Base-by-base conservation (phyloP, 441 rosid species). In the Croton setiger region DNA sequence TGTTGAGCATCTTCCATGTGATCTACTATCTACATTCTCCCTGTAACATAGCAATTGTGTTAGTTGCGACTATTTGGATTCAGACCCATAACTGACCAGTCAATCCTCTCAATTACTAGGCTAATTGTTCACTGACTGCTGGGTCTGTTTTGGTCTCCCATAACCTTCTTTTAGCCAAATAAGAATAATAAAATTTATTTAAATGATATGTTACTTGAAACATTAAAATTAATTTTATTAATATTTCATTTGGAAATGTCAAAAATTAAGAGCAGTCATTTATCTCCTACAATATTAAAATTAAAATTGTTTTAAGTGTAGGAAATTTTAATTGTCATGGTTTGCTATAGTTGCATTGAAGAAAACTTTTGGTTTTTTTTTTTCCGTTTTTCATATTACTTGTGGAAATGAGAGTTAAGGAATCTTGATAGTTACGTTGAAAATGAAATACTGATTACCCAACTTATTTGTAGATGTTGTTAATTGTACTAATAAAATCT, bases 1-100 rank as follows among this genome's bases (percentile, higher is more conserved):
- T 36, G 60, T 52, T 35, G 47, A 53, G 51, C 68, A 56, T 67
- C 35, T 56, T 17, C 55, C 61, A 61, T 60, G 53, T 60, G 59
- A 56, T 74, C 60, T 20, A 51, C 60, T 39, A 49, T 67, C 12
- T 64, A 20, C 27, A 33, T 53, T 33, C 44, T 48, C 7, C 43
- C 56, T 43, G 59, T 64, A 10, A 0, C 35, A 17, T 12, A 52
- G 7, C 9, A 58, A 37, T 18, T 43, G 21, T 57, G 20, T 57
- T 18, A 21, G 13, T 27, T 31, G 11, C 18, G 5, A 35, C 31
- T 27, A 27, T 27, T 27, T 33, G 20, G 33, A 23, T 57, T 56
- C 9, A 5, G 37, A 31, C 37, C 37, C 60, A 27, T 0, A 56
- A 14, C 13, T 0, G 39, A 27, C 36, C 15, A 14, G 60, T 39